Evolutionary conservation across 768 basidiomycete genomes (phyloP).

Genomic region (Lentinula detonsa): DNA sequence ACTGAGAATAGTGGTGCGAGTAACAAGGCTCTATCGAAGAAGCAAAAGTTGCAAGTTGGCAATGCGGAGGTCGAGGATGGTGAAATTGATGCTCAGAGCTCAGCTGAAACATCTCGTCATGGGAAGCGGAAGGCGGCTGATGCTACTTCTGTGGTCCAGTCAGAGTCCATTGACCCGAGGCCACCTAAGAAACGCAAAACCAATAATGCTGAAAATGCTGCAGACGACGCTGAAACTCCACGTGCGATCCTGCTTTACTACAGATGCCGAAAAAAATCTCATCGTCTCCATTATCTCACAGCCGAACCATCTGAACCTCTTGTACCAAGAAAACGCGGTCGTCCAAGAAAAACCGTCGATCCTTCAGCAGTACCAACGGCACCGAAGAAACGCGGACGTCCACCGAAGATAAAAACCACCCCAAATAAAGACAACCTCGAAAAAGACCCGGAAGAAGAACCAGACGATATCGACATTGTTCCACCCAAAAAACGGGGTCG

Average conservation of each 20-base stretch:
- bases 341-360: slow-evolving; percentile 9
- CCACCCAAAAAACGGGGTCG: neutral
- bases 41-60: neutral
- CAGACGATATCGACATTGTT: neutral
- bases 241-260: neutral
- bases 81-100: slow-evolving; percentile 7
- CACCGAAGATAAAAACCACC: slow-evolving; percentile 16
- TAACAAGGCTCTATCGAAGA: slow-evolving; percentile 22
- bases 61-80: slow-evolving; percentile 6
- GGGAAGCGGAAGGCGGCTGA: slow-evolving; percentile 6
- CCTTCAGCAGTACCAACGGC: neutral
- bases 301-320: slow-evolving; percentile 3
- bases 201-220: neutral
- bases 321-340: slow-evolving; percentile 28
- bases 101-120: slow-evolving; percentile 5
- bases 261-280: neutral
- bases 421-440: neutral
- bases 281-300: neutral
- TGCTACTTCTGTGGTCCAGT: slow-evolving; percentile 3
- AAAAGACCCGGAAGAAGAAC: neutral
- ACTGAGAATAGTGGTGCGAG: slow-evolving; percentile 50
- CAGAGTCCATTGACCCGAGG: neutral
- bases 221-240: neutral
- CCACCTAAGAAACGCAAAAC: neutral
- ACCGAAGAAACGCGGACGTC: slow-evolving; percentile 29